These are phyloP conservation scores for Colletotrichum cordylinicola DNA, from an alignment of 2,329 filamentous ascomycete genomes.

Conservation along the genomic window DNA sequence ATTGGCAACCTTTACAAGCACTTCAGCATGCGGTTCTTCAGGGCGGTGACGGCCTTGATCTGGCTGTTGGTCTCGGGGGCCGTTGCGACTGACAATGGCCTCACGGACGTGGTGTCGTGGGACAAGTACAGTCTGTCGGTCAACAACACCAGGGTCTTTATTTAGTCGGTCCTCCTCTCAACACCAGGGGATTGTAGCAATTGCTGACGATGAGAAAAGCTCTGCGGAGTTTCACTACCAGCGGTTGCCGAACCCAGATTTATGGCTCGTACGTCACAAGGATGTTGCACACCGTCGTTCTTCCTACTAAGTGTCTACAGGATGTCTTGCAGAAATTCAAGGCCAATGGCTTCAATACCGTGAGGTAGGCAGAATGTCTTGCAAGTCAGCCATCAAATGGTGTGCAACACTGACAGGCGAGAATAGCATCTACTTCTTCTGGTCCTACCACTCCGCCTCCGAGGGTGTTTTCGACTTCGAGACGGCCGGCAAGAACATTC, in stretches of 20 bases:
- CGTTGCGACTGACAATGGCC: conserved; percentile 42
- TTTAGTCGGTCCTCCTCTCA: background rate
- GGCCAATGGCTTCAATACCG: conserved; percentile 78
- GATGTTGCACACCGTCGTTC: background rate
- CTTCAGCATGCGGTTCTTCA: background rate
- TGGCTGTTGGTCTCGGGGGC: conserved; percentile 24
- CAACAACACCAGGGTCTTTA: conserved; percentile 49
- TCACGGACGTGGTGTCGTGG: conserved; percentile 64
- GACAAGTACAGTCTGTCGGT: conserved; percentile 76
- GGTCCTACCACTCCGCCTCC: conserved; percentile 75
- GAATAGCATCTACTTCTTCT: conserved; percentile 73
- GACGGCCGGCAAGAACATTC: conserved; percentile 41
- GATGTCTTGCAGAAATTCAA: conserved; percentile 86
- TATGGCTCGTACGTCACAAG: conserved; percentile 55
- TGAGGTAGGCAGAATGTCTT: conserved; percentile 57
- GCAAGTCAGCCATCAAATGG: background rate
- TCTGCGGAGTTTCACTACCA: conserved; percentile 73
- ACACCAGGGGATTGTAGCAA: conserved; percentile 38
- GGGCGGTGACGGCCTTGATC: background rate
- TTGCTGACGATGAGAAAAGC: conserved; percentile 74
- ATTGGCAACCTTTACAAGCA: background rate
- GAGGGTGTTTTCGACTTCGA: conserved; percentile 76
- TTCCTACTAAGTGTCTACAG: conserved; percentile 3
- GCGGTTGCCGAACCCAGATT: conserved; percentile 48
- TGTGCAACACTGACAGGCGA: background rate